These are phyloP conservation scores for Saprolegnia diclina DNA, from an alignment of 352 stramenopile genomes.

Conservation along the genomic window DNA sequence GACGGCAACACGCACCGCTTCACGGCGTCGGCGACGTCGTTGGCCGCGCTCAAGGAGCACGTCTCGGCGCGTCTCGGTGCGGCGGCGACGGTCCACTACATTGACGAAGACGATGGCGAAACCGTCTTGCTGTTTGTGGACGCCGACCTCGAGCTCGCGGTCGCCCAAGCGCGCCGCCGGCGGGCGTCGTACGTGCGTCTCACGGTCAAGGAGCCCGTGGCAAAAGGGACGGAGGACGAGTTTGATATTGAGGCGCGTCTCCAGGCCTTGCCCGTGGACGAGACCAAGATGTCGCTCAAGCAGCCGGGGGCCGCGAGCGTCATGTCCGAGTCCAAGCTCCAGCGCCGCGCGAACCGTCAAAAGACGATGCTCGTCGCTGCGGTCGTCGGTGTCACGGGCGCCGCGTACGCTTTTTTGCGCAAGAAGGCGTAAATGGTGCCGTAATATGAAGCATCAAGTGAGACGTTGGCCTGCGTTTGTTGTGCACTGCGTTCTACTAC, in stretches of 20 bases:
- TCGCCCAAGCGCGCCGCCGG: slow-evolving; percentile 66
- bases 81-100: slow-evolving; percentile 68
- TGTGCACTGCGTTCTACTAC: too few relatives aligned
- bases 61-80: slow-evolving; percentile 69
- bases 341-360: neutral
- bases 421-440: slow-evolving; percentile 7
- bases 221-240: neutral
- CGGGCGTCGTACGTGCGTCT: slow-evolving; percentile 82
- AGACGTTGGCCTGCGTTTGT: neutral
- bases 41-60: slow-evolving; percentile 63
- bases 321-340: neutral
- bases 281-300: neutral
- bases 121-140: slow-evolving; percentile 75
- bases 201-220: slow-evolving; percentile 33
- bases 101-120: slow-evolving; percentile 78
- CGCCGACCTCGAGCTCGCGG: slow-evolving; percentile 72
- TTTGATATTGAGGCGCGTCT: neutral
- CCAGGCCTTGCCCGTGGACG: neutral
- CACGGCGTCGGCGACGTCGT: slow-evolving; percentile 67
- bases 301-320: neutral
- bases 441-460: neutral
- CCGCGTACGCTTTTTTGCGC: neutral
- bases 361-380: neutral
- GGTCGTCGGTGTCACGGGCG: neutral
- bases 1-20: slow-evolving; percentile 82